Percentiles rank a stretch among this genome's conserved stretches.
These are phyloP conservation scores for Chamaecrista fasciculata DNA, from an alignment of 306 rosid genomes.

Conservation along the genomic window DNA sequence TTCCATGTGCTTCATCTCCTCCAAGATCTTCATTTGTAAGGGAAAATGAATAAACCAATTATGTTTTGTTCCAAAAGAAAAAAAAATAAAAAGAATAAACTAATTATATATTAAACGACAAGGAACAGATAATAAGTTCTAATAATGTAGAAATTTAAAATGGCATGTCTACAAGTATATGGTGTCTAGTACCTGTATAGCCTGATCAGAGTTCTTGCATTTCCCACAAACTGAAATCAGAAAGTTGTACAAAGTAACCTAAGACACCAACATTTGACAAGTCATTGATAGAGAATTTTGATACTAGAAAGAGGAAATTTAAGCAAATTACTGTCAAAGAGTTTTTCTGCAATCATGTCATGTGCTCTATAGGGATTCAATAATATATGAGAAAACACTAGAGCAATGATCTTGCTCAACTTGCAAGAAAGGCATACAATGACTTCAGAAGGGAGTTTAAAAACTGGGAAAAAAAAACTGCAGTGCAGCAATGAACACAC, in stretches of 20 bases:
- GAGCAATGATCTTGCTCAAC: conserved; percentile 21
- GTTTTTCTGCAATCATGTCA: neutral
- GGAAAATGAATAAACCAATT: conserved; percentile 10
- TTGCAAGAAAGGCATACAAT: neutral
- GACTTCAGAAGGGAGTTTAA: conserved; percentile 16
- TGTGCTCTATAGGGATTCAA: neutral
- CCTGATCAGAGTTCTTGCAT: conserved; percentile 75
- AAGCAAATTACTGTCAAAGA: neutral
- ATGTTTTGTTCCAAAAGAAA: too few species aligned
- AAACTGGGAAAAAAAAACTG: conserved; percentile 8
- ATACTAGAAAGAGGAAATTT: neutral
- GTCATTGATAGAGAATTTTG: conserved; percentile 18
- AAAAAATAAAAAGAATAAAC: too few species aligned
- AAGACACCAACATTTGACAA: conserved; percentile 25
- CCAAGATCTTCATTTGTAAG: conserved; percentile 59
- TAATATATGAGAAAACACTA: neutral
- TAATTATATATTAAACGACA: conserved; percentile 3
- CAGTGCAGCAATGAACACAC: conserved; percentile 11
- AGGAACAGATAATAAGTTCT: conserved; percentile 10
- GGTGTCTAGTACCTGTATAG: conserved; percentile 58
- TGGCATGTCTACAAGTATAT: neutral
- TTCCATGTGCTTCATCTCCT: conserved; percentile 77
- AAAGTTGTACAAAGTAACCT: conserved; percentile 77
- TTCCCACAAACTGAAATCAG: conserved; percentile 84
- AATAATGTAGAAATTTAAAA: conserved; percentile 1